Conservation (phyloP, 768 basidiomycete species). For the Omphalotus guepiniiformis region DNA sequence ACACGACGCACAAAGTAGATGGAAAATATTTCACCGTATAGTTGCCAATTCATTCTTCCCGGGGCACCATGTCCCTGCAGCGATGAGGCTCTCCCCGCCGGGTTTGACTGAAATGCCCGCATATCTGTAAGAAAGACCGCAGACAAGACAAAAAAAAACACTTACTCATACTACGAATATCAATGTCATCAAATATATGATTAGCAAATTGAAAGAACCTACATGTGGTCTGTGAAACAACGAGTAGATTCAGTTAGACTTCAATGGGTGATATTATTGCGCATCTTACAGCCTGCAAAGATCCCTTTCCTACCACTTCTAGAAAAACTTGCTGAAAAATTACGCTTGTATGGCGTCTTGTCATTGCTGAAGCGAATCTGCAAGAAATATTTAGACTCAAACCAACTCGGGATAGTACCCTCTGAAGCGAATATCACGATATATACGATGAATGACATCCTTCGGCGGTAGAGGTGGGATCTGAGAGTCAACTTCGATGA, state of each 20-base stretch:
- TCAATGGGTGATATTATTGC: conserved; percentile 26
- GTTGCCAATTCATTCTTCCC: conserved; percentile 73
- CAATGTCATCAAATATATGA: no score
- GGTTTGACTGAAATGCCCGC: conserved; percentile 60
- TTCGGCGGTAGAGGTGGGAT: conserved; percentile 87
- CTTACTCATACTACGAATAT: no score
- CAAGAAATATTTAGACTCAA: not conserved
- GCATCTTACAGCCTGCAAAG: conserved; percentile 75
- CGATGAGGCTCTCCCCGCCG: conserved; percentile 65
- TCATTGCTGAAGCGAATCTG: conserved; percentile 89
- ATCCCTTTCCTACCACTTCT: conserved; percentile 87
- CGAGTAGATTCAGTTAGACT: no score
- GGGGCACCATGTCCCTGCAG: conserved; percentile 79
- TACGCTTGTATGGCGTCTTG: conserved; percentile 92
- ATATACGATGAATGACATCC: conserved; percentile 89
- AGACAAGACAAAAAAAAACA: no score
- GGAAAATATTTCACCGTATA: conserved; percentile 48
- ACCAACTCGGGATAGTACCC: not conserved
- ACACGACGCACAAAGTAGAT: not conserved
- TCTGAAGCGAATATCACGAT: conserved; percentile 66
- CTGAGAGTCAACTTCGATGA: conserved; percentile 73
- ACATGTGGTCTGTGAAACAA: no score
- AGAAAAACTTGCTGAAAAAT: conserved; percentile 80
- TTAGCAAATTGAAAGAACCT: no score
- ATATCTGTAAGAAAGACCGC: no score